Percentiles rank a stretch among this genome's conserved stretches.
These are phyloP conservation scores for Zarea fungicola DNA, from an alignment of 2,329 filamentous ascomycete species.

Conservation along the genomic window DNA sequence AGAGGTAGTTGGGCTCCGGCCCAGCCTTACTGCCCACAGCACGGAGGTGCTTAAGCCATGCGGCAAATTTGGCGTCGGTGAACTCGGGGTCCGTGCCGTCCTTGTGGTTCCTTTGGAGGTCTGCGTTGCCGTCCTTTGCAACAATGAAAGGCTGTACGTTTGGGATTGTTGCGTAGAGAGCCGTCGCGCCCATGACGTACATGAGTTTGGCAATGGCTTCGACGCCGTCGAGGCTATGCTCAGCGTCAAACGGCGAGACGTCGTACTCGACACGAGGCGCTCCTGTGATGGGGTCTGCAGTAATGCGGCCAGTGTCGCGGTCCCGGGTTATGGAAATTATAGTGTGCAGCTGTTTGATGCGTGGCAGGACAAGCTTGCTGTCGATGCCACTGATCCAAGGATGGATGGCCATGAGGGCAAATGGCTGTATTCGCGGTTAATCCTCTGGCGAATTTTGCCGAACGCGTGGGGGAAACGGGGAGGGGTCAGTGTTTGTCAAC, in stretches of 20 bases:
- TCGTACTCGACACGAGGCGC: conserved; percentile 64
- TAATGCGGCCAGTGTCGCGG: conserved; percentile 68
- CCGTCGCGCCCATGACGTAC: conserved; percentile 72
- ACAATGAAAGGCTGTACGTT: conserved; percentile 59
- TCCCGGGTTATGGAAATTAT: conserved; percentile 75
- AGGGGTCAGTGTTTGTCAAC: conserved; percentile 20
- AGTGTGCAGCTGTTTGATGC: conserved; percentile 62
- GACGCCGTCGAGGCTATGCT: conserved; percentile 65
- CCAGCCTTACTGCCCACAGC: conserved; percentile 41
- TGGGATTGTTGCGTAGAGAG: conserved; percentile 64
- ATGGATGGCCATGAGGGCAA: conserved; percentile 55
- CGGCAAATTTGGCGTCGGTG: conserved; percentile 54
- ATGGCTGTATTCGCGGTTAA: no score
- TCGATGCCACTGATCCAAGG: conserved; percentile 65
- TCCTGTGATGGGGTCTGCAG: conserved; percentile 63
- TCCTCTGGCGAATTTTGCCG: no score
- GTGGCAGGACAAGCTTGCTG: conserved; percentile 66
- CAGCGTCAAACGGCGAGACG: conserved; percentile 64
- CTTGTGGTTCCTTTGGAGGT: conserved; percentile 15
- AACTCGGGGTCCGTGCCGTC: conserved; percentile 36
- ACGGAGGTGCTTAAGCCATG: conserved; percentile 53
- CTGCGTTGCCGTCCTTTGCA: conserved; percentile 17
- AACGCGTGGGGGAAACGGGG: not conserved
- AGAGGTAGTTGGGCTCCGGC: conserved; percentile 51
- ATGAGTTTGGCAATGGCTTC: conserved; percentile 69